These are phyloP conservation scores for Tilletia horrida DNA, from an alignment of 1,284 basidiomycete genomes.

Conservation along the genomic window DNA sequence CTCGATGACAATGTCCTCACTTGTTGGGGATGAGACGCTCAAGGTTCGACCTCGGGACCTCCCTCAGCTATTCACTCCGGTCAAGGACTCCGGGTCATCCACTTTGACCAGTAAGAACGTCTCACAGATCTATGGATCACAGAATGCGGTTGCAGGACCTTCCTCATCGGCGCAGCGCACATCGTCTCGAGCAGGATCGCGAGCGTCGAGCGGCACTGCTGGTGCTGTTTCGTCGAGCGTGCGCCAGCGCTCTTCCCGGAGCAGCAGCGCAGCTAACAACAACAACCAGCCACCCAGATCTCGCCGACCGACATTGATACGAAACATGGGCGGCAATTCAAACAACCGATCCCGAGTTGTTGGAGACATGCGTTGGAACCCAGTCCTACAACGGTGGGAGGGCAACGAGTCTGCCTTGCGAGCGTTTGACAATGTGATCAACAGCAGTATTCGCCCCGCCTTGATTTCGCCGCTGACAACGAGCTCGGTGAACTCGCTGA, in stretches of 20 bases:
- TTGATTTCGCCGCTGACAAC: slow-evolving; percentile 63
- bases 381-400: slow-evolving; percentile 82
- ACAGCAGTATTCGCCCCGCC: slow-evolving; percentile 83
- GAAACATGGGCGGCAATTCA: slow-evolving; percentile 32
- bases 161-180: not conserved
- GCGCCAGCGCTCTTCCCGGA: not conserved
- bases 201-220: not conserved
- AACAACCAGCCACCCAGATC: slow-evolving; percentile 25
- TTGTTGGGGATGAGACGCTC: slow-evolving; percentile 8
- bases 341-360: slow-evolving; percentile 28
- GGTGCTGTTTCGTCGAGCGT: not conserved
- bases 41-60: slow-evolving; percentile 13
- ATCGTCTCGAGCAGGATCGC: not conserved
- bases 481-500: slow-evolving; percentile 30
- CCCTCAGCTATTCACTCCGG: not conserved
- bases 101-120: not conserved
- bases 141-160: not conserved
- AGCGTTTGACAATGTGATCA: slow-evolving; percentile 79
- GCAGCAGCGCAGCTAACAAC: not conserved
- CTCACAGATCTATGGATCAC: not conserved
- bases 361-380: slow-evolving; percentile 94
- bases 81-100: not conserved
- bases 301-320: slow-evolving; percentile 27
- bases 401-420: slow-evolving; percentile 85
- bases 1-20: not conserved